These are phyloP conservation scores for Serendipita vermifera DNA, from an alignment of 768 basidiomycete species.

Conservation along the genomic window DNA sequence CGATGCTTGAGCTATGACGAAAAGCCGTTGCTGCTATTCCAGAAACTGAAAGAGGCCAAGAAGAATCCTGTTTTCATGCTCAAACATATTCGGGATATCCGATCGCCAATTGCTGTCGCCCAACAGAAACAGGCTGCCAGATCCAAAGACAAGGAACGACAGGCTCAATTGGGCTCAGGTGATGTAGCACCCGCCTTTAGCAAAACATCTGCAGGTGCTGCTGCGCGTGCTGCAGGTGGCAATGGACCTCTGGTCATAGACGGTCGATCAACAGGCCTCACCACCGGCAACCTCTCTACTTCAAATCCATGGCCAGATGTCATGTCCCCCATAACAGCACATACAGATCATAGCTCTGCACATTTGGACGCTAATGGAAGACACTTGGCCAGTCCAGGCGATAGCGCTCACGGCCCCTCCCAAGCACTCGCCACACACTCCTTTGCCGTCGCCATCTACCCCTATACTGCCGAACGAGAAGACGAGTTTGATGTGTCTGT, in stretches of 20 bases:
- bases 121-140: conserved; percentile 90
- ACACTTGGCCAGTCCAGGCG: conserved; percentile 20
- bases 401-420: background rate
- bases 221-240: background rate
- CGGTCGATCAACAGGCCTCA: conserved; percentile 31
- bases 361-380: conserved; percentile 24
- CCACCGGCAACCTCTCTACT: conserved; percentile 43
- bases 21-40: conserved; percentile 92
- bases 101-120: conserved; percentile 92
- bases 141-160: conserved; percentile 10
- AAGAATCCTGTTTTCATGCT: conserved; percentile 99
- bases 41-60: conserved; percentile 90
- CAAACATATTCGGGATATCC: conserved; percentile 91
- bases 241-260: background rate
- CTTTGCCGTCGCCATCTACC: conserved; percentile 96
- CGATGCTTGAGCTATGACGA: conserved; percentile 96
- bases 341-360: conserved; percentile 12
- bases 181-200: conserved; percentile 6
- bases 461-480: conserved; percentile 96
- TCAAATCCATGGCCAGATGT: conserved; percentile 69
- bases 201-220: conserved; percentile 10
- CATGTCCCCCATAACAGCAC: conserved; percentile 39
- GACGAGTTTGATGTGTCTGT: conserved; percentile 93
- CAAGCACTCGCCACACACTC: conserved; percentile 27
- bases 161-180: conserved; percentile 9